Evolutionary conservation across 179 eudicot species (phyloP).

Genomic region (Monotropa hypopitys): DNA sequence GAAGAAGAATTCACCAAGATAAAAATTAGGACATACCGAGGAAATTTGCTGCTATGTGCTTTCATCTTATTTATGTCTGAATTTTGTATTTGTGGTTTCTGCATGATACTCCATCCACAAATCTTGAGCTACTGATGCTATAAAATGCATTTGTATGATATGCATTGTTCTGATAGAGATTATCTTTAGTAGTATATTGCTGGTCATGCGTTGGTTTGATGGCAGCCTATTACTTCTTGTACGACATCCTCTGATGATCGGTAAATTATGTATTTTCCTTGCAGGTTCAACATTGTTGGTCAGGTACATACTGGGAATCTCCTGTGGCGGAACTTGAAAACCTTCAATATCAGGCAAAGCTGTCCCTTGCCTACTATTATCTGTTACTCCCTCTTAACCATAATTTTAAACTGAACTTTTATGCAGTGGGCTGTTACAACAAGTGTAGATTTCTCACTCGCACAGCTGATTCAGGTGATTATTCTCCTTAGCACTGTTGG

Average conservation of each 20-base stretch:
- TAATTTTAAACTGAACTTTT: conserved; percentile 10
- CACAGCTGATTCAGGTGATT: conserved; percentile 79
- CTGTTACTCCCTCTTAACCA: not conserved
- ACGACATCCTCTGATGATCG: not conserved
- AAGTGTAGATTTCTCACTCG: conserved; percentile 80
- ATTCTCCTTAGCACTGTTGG: conserved; percentile 85
- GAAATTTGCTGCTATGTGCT: not conserved
- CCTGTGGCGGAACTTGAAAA: not conserved
- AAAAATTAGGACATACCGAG: not conserved
- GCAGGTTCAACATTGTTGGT: conserved; percentile 94
- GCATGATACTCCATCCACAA: not conserved
- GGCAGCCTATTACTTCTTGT: not conserved
- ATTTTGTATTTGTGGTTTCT: not conserved
- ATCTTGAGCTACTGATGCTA: not conserved
- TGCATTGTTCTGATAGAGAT: not conserved
- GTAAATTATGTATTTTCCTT: conserved; percentile 10
- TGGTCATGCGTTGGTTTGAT: not conserved
- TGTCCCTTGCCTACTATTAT: not conserved
- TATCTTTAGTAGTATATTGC: not conserved
- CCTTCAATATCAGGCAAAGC: conserved; percentile 4
- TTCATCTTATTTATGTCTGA: not conserved
- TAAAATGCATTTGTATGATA: not conserved
- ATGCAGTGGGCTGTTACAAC: conserved; percentile 96
- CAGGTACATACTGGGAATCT: conserved; percentile 43
- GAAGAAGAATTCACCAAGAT: not conserved